Evolutionary conservation across 163 green algal genomes (phyloP).

Genomic region (Dunaliella salina): DNA sequence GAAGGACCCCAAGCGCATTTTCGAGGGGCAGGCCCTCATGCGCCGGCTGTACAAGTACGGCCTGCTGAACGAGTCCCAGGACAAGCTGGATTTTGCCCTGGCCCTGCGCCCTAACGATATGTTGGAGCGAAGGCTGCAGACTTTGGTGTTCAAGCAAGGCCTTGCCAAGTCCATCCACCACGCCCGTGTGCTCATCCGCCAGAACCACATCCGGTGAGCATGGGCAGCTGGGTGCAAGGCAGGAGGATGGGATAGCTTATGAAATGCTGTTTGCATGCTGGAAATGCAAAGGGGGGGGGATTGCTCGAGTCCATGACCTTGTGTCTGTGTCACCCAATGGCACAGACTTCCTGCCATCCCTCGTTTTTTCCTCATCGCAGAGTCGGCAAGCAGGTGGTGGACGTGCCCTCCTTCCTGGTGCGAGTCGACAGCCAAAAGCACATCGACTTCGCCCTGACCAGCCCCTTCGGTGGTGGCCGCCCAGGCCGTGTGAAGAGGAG

Average conservation of each 20-base stretch:
- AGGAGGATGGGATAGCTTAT: too few species aligned
- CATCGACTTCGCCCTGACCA: slow-evolving; percentile 97
- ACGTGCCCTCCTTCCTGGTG: slow-evolving; percentile 97
- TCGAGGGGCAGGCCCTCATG: slow-evolving; percentile 93
- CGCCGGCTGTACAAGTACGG: slow-evolving; percentile 96
- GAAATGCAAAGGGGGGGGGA: too few species aligned
- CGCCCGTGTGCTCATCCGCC: slow-evolving; percentile 93
- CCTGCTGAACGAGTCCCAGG: slow-evolving; percentile 90
- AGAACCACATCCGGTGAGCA: slow-evolving; percentile 91
- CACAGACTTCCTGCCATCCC: background rate
- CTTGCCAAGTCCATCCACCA: slow-evolving; percentile 99
- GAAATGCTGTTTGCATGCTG: too few species aligned
- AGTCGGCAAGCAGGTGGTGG: slow-evolving; percentile 99
- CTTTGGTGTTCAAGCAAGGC: slow-evolving; percentile 98
- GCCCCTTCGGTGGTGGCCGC: slow-evolving; percentile 92
- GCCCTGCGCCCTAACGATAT: slow-evolving; percentile 74
- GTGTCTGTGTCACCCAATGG: too few species aligned
- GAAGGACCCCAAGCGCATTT: slow-evolving; percentile 92
- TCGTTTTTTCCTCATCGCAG: slow-evolving; percentile 6
- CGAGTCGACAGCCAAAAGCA: slow-evolving; percentile 98
- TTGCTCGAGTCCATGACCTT: too few species aligned
- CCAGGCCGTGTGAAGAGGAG: slow-evolving; percentile 93
- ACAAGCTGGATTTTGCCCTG: slow-evolving; percentile 99
- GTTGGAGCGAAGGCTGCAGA: slow-evolving; percentile 88
- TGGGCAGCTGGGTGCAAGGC: too few species aligned